Evolutionary conservation across 2,329 filamentous ascomycete species (phyloP), one percentile per base, ranked within the genome.

Genomic region (Rhynchosporium secalis): DNA sequence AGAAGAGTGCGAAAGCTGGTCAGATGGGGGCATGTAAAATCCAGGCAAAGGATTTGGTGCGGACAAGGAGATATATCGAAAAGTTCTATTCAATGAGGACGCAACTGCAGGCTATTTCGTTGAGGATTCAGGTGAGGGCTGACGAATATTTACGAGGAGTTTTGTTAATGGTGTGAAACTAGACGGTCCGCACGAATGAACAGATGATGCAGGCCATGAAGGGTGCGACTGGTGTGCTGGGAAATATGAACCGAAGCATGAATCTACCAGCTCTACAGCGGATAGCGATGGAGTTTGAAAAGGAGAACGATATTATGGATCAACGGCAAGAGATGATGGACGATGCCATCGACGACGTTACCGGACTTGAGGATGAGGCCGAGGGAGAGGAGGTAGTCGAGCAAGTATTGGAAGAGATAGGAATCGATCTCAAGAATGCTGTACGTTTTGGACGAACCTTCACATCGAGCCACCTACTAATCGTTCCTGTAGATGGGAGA

Each of bases 151-250:
- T 45, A 12, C 36, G 15, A 20, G 5, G 45, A 4, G 31, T 29
- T 48, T 15, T 28, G 49, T 56, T 57, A 33, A 63, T 47, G 43
- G 52, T 52, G 40, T 38, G 36, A 10, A 15, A 13, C 41, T 72
- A 96, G 91, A 99, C 95, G 56, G 94, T 98, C 68, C 88, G 95
- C 68, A 97, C 93, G 69, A 99, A 99, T 77, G 95, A 99, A 76
- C 94, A 98, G 78, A 99, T 99, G 95, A 97, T 97, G 93, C 92
- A 96, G 77, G 95, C 93, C 8, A 98, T 99, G 95, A 99, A 97
- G 78, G 95, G 95, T 40, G 95, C 95, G 4, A 98, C 95, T 1
- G 87, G 89, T 77, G 88, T 96, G 2, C 81, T 99, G 7, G 92
- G 93, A 60, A 96, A 90, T 79, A 99, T 99, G 95, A 99, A 99